These are phyloP conservation scores for Schoenoplectus tabernaemontani DNA, from an alignment of 202 grass and related monocot species.

Conservation along the genomic window DNA sequence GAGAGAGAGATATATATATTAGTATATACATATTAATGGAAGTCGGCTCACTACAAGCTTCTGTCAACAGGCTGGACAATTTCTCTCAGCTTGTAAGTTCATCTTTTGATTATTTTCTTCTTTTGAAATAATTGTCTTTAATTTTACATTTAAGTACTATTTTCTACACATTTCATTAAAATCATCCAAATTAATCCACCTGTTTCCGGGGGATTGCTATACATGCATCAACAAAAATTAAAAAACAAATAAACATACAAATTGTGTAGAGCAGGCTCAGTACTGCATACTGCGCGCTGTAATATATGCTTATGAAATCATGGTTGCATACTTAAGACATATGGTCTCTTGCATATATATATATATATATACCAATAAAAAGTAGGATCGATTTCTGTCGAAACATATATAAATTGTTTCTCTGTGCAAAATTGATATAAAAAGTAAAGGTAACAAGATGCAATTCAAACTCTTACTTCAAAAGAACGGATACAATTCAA, in stretches of 20 bases:
- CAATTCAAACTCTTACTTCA: no score
- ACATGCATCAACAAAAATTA: background rate
- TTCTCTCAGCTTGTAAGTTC: constrained; percentile 13
- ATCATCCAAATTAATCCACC: background rate
- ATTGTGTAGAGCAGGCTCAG: no score
- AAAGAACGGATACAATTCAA: background rate
- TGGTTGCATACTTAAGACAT: background rate
- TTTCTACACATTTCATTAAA: background rate
- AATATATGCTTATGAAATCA: background rate
- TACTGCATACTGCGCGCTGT: no score
- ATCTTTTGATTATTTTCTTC: background rate
- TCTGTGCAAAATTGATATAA: background rate
- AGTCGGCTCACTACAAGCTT: constrained; percentile 27
- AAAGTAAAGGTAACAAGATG: background rate
- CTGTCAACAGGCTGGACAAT: constrained; percentile 2
- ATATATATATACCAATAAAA: background rate
- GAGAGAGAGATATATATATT: background rate
- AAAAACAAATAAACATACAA: background rate
- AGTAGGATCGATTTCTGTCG: background rate
- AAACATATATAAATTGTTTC: background rate
- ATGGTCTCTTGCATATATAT: background rate
- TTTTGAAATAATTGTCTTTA: background rate
- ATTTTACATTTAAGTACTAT: background rate
- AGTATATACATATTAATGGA: constrained; percentile 12
- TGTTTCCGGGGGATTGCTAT: background rate